phyloP scores from a whole-genome alignment of 352 stramenopile genomes.

The Phytophthora sansomeana region DNA sequence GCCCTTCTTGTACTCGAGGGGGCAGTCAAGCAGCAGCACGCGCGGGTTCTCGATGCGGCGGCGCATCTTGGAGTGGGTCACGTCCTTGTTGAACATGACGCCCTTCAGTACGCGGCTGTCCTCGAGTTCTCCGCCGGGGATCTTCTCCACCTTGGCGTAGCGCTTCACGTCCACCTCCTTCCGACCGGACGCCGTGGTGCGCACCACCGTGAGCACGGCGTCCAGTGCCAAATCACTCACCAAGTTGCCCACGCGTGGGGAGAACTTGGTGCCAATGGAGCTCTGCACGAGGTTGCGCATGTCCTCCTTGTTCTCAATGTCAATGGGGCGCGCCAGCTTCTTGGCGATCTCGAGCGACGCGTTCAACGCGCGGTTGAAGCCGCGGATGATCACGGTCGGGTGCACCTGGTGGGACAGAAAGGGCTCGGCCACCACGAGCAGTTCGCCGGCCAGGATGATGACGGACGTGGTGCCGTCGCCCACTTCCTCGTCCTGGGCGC shows the following conservation, averaged over 20 bases:
- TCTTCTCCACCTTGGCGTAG: conserved; percentile 99
- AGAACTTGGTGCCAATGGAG: conserved; percentile 99
- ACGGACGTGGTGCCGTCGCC: conserved; percentile 99
- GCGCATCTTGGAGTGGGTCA: conserved; percentile 99
- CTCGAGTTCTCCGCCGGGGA: conserved; percentile 96
- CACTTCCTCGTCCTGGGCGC: conserved; percentile 99
- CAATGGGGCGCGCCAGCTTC: conserved; percentile 92
- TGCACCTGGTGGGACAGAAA: conserved; percentile 98
- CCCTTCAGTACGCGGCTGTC: conserved; percentile 97
- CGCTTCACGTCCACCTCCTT: conserved; percentile 99
- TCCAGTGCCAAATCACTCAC: conserved; percentile 98
- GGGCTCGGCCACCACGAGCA: conserved; percentile 97
- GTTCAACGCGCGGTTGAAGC: conserved; percentile 92
- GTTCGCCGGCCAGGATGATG: conserved; percentile 99
- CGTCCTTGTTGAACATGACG: conserved; percentile 99
- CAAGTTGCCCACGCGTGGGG: conserved; percentile 95
- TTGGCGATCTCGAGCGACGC: conserved; percentile 95
- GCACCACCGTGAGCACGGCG: conserved; percentile 95
- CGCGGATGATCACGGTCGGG: conserved; percentile 98
- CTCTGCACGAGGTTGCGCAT: conserved; percentile 97
- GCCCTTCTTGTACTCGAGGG: conserved; percentile 99
- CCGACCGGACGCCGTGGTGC: conserved; percentile 81
- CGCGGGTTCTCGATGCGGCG: conserved; percentile 98
- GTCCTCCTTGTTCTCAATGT: conserved; percentile 95
- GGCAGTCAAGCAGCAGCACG: conserved; percentile 98